phyloP scores from a whole-genome alignment of 345 rosid species.

The Acer yangbiense region DNA sequence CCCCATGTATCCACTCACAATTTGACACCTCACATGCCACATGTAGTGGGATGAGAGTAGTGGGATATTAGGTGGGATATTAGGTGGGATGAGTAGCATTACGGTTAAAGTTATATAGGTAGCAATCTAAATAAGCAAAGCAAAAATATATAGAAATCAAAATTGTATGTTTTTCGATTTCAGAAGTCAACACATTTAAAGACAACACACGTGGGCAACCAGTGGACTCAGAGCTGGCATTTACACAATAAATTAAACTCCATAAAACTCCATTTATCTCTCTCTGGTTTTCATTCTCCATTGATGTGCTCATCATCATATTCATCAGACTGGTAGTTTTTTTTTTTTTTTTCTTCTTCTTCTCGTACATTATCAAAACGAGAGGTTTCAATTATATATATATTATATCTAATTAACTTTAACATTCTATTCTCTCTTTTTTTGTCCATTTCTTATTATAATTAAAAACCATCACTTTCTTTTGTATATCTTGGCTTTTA shows the following conservation, averaged over 20 bases:
- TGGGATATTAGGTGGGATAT: too few species aligned
- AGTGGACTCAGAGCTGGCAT: conserved; percentile 42
- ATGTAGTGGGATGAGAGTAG: too few species aligned
- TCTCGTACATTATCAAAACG: conserved; percentile 21
- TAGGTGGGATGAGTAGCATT: too few species aligned
- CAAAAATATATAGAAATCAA: not conserved
- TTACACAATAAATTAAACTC: conserved; percentile 9
- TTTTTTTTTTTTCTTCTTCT: not conserved
- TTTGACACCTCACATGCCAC: too few species aligned
- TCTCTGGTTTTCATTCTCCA: conserved; percentile 10
- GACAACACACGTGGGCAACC: conserved; percentile 62
- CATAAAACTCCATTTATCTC: not conserved
- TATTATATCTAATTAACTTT: not conserved
- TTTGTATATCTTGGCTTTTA: conserved; percentile 73
- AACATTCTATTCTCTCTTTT: conserved; percentile 27
- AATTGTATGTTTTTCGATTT: conserved; percentile 19
- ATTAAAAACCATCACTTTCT: conserved; percentile 25
- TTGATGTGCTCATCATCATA: conserved; percentile 10
- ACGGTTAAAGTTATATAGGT: not conserved
- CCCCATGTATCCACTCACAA: too few species aligned
- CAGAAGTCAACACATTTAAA: conserved; percentile 41
- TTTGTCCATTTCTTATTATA: conserved; percentile 18
- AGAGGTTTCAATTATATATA: not conserved
- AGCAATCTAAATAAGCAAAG: not conserved
- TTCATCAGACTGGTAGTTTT: not conserved